Evolutionary conservation across 2,329 filamentous ascomycete species (phyloP).

Genomic region (Didymella pinodella): DNA sequence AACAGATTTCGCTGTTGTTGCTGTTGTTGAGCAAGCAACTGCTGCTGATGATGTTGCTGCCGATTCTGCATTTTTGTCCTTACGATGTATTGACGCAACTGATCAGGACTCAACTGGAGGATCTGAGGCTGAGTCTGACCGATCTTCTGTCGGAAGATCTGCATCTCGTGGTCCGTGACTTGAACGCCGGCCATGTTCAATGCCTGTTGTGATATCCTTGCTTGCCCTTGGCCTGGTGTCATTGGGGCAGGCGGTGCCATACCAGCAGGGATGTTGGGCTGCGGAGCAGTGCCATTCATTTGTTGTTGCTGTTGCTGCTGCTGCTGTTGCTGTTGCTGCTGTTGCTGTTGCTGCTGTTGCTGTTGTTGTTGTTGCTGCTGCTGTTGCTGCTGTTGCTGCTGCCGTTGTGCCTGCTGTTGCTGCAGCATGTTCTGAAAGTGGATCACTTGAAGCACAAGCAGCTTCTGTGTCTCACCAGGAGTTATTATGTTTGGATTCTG

Average conservation of each 20-base stretch:
- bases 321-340: conserved; percentile 18
- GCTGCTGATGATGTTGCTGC: conserved; percentile 23
- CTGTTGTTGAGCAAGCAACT: conserved; percentile 37
- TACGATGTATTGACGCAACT: conserved; percentile 39
- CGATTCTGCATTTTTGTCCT: conserved; percentile 33
- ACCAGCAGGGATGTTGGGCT: conserved; percentile 29
- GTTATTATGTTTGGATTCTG: conserved; percentile 52
- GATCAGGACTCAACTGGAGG: conserved; percentile 40
- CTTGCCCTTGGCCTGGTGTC: conserved; percentile 41
- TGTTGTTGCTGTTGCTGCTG: conserved; percentile 16
- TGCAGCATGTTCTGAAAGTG: conserved; percentile 55
- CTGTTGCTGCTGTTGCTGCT: conserved; percentile 16
- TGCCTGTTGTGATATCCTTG: conserved; percentile 39
- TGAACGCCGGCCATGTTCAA: conserved; percentile 39
- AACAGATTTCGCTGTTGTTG: conserved; percentile 35
- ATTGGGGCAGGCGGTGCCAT: conserved; percentile 53
- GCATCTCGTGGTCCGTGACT: conserved; percentile 53
- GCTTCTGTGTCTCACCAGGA: conserved; percentile 38
- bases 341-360: conserved; percentile 33
- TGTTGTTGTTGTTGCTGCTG: conserved; percentile 22
- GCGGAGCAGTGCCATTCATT: conserved; percentile 33
- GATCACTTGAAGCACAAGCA: conserved; percentile 50
- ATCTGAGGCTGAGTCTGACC: conserved; percentile 31
- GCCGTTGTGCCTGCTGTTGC: conserved; percentile 24
- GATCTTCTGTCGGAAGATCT: conserved; percentile 47